Conservation (phyloP, 768 basidiomycete species). For the Suillus hirtellus region DNA sequence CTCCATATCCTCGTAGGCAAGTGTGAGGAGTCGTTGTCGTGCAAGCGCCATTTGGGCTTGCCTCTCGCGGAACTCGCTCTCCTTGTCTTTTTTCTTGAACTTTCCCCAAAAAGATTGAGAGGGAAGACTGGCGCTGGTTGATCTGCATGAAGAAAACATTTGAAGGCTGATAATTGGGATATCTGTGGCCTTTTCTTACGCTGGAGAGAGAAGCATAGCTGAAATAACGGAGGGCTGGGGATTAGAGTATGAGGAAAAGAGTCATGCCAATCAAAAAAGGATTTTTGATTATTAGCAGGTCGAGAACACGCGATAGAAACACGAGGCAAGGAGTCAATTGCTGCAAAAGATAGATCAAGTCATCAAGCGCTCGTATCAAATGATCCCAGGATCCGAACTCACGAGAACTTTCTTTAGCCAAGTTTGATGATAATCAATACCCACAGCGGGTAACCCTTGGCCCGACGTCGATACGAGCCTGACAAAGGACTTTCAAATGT, state of each 20-base stretch:
- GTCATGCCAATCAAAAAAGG: constrained; percentile 32
- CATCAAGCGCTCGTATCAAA: constrained; percentile 4
- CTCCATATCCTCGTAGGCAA: constrained; percentile 84
- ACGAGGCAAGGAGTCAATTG: constrained; percentile 49
- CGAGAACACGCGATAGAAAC: constrained; percentile 48
- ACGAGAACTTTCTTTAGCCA: constrained; percentile 13
- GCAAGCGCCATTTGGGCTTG: constrained; percentile 67
- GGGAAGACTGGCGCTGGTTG: constrained; percentile 61
- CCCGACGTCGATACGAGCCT: constrained; percentile 7
- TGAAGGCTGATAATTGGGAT: constrained; percentile 28
- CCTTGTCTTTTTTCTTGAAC: constrained; percentile 70
- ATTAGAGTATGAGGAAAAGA: constrained; percentile 26
- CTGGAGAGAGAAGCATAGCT: constrained; percentile 79
- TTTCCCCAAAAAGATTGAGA: constrained; percentile 57
- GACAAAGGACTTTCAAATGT: constrained; percentile 6
- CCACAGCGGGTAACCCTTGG: constrained; percentile 12
- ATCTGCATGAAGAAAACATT: constrained; percentile 49
- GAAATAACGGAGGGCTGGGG: constrained; percentile 21
- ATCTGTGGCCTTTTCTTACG: constrained; percentile 50
- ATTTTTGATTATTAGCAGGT: constrained; percentile 21
- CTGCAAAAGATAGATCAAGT: constrained; percentile 8
- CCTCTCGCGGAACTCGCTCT: constrained; percentile 55
- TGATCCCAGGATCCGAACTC: constrained; percentile 5
- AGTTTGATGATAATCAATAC: constrained; percentile 13
- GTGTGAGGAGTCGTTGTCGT: constrained; percentile 75